Base-by-base conservation (phyloP, 129 eudicot genomes). In the Flaveria trinervia region DNA sequence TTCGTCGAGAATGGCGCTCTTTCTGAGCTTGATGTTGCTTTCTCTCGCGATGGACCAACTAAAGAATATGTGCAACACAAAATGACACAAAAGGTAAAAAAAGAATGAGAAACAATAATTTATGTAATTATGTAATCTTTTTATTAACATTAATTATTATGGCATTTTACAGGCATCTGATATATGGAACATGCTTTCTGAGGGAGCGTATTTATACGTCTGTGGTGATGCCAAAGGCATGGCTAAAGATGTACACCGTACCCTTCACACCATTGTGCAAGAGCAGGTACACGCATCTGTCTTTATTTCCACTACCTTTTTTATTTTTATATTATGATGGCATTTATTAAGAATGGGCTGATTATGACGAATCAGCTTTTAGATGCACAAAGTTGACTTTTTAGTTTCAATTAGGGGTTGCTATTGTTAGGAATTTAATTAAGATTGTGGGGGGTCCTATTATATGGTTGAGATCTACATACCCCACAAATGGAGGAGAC, bases 141-240 rank as follows among this genome's bases (percentile, higher is more conserved):
- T 15, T n/a, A 1, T 71, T 23, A 22, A 70, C 4, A 65, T 41
- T 10, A 61, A 71, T 71, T 6, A 30, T 65, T 69, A 7, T 74
- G 65, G 10, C 4, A 46, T 30, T 80, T 62, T 39, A 65, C 75
- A 95, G 99, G 99, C 97, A 76, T 80, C 89, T 2, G 92, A 95
- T 59, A 45, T 95, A 28, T 95, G 99, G 99, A 88, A 85, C 54
- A 68, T 95, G 88, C 87, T 95, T 62, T 95, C 92, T 2, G 83
- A 89, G 72, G 99, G 99, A 73, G 99, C 88, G 0, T 89, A 95
- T 72, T 28, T 95, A 9, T 95, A 95, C 60, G 99, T 95, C 8
- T 95, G 97, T 72, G 99, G 99, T 79, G 99, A 95, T 83, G 99
- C 99, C 70, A 95, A 95, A 86, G 97, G 99, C 88, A 95, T 95